Conservation (phyloP, 2,329 filamentous ascomycete species). For the Aureobasidium zeae region DNA sequence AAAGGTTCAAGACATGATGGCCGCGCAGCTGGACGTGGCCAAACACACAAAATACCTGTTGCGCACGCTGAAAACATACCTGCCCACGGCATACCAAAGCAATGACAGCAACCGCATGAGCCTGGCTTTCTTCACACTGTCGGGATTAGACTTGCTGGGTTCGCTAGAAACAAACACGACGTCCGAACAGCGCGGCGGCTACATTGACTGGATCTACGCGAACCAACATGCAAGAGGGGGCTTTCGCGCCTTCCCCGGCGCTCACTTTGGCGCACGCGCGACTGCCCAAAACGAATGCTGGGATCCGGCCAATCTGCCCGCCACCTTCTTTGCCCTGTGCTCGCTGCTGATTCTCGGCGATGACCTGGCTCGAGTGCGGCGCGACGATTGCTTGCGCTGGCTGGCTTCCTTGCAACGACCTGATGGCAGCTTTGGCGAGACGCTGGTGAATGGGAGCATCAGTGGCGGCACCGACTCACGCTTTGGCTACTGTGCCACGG, state of each 20-base stretch:
- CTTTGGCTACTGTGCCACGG: conserved; percentile 77
- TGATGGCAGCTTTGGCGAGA: conserved; percentile 89
- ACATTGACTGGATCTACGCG: conserved; percentile 68
- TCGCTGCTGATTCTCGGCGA: conserved; percentile 59
- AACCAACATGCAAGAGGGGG: conserved; percentile 82
- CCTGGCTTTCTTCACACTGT: conserved; percentile 80
- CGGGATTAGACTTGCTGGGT: conserved; percentile 72
- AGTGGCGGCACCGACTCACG: conserved; percentile 76
- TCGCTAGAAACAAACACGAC: conserved; percentile 48
- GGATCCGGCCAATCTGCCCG: conserved; percentile 75
- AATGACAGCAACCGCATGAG: conserved; percentile 88
- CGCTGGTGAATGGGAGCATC: conserved; percentile 52
- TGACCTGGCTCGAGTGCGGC: conserved; percentile 53
- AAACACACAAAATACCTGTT: conserved; percentile 66
- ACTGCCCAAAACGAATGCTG: conserved; percentile 47
- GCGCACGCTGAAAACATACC: conserved; percentile 69
- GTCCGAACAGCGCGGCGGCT: conserved; percentile 44
- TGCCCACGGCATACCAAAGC: conserved; percentile 68
- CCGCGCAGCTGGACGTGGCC: conserved; percentile 10
- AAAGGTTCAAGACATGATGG: conserved; percentile 7
- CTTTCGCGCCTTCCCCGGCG: conserved; percentile 78
- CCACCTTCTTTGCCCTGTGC: conserved; percentile 80
- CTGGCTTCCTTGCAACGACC: conserved; percentile 63
- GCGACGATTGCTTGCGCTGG: conserved; percentile 62
- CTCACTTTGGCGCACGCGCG: conserved; percentile 41